Evolutionary conservation across 306 rosid genomes (phyloP), one percentile per base, ranked within the genome.

Genomic region (Carpinus fangiana): DNA sequence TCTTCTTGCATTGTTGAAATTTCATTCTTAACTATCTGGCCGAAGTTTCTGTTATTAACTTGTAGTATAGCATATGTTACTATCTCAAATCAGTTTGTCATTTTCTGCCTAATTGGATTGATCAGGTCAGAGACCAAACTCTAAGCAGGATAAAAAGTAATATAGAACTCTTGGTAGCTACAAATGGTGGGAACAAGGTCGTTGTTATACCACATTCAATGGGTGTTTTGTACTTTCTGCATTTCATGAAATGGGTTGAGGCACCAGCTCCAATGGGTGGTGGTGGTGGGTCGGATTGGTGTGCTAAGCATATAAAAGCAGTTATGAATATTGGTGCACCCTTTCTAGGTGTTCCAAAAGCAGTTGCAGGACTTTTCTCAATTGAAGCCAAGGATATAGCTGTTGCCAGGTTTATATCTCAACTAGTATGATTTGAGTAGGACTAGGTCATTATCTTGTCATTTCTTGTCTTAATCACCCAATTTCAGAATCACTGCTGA

Each of bases 201-300:
- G 94, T 92, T 77, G 94, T 92, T 55, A 80, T 92, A 81, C 97
- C 97, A 21, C 97, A 92, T 73, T 92, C 97, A 38, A 92, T 92
- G 97, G 97, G 97, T 79, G 93, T 74, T 80, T 80, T 92, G 60
- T 92, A 92, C 88, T 92, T 92, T 82, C 86, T 92, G 79, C 97
- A 92, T 86, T 92, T 92, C 80, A 92, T 92, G 94, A 92, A 92
- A 78, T 92, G 97, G 97, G 97, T 90, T 79, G 97, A 92, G 83
- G 89, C 94, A 67, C 97, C 94, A 21, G 81, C 71, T 54, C 94
- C 97, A 41, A 76, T 84, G 91, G 97, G 97, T 57, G 97, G 94
- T 81, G 94, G 93, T 66, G 97, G 97, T 65, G 97, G 97, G 55
- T 84, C 90, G 38, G 86, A 92, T 83, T 92, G 97, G 97, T 92